phyloP scores from a whole-genome alignment of 805 yeast genomes.

The Scheffersomyces stipitis region DNA sequence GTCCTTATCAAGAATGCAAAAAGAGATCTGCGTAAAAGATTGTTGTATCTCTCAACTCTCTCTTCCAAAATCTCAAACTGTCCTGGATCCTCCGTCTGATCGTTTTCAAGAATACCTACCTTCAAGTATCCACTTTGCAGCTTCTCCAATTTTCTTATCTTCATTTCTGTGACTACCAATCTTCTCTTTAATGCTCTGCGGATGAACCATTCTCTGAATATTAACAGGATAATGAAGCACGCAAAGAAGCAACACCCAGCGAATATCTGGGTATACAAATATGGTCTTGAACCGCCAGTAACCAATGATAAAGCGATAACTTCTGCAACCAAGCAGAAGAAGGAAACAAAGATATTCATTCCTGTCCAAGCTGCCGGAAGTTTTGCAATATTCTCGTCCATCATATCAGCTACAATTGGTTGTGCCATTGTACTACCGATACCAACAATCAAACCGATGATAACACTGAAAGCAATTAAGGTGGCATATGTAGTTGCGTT shows the following conservation, averaged over 20 bases:
- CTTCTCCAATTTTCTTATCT: neutral
- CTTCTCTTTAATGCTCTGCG: constrained; percentile 31
- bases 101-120: neutral
- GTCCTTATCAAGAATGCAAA: constrained; percentile 13
- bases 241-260: constrained; percentile 51
- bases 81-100: neutral
- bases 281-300: constrained; percentile 37
- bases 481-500: constrained; percentile 32
- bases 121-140: neutral
- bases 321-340: constrained; percentile 47
- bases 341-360: constrained; percentile 30
- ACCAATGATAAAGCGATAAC: constrained; percentile 51
- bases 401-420: constrained; percentile 7
- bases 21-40: constrained; percentile 8
- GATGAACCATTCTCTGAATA: constrained; percentile 55
- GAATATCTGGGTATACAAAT: constrained; percentile 58
- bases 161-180: neutral
- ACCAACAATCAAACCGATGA: constrained; percentile 33
- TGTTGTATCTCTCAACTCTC: constrained; percentile 18
- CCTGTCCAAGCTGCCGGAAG: constrained; percentile 43
- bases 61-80: constrained; percentile 12
- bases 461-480: constrained; percentile 27
- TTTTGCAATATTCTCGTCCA: constrained; percentile 13
- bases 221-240: constrained; percentile 41
- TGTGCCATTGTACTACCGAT: constrained; percentile 23